Evolutionary conservation across 768 basidiomycete genomes (phyloP), one percentile per base, ranked within the genome.

Genomic region (Hygrophorus pudorinus): DNA sequence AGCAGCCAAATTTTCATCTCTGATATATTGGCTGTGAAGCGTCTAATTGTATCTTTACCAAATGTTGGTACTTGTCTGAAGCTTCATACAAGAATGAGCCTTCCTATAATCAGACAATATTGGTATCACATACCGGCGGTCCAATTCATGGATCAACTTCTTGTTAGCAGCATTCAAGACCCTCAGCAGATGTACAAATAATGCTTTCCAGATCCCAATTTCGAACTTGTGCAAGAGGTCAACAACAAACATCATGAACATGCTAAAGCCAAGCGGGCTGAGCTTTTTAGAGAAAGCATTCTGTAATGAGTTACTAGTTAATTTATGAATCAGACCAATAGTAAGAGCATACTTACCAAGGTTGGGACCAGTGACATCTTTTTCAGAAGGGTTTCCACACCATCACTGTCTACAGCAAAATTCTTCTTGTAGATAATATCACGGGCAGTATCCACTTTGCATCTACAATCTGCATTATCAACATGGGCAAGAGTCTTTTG

Each of bases 341-440:
- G n/a, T 21, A 24, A 20, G 39, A 41, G n/a, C 20, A 31, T 20
- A 42, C 18, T 12, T 21, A 64, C 65, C 20, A 35, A 21, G 2
- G 59, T 59, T 1, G 60, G 65, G 0, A 64, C 63, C 29, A 59
- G 46, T 0, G 61, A 64, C 13, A 58, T 44, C 3, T 28, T 13
- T 42, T 57, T 52, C 1, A 66, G 50, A 2, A 62, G 24, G 3
- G 40, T 20, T 8, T 64, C 58, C 1, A 67, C 62, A 10, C 14
- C 27, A 1, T 41, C 42, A 31, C 53, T 56, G 12, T 60, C 55
- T 3, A 67, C 56, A 1, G 45, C 48, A 40, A 51, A 51, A 20
- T 55, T 52, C 16, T 53, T 42, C 36, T 59, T 33, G 40, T 65
- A 65, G 5, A 66, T 61, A 2, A 53, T 29, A 9, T 52, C 28